These are phyloP conservation scores for Davidsoniella virescens DNA, from an alignment of 2,329 filamentous ascomycete genomes.

Conservation along the genomic window DNA sequence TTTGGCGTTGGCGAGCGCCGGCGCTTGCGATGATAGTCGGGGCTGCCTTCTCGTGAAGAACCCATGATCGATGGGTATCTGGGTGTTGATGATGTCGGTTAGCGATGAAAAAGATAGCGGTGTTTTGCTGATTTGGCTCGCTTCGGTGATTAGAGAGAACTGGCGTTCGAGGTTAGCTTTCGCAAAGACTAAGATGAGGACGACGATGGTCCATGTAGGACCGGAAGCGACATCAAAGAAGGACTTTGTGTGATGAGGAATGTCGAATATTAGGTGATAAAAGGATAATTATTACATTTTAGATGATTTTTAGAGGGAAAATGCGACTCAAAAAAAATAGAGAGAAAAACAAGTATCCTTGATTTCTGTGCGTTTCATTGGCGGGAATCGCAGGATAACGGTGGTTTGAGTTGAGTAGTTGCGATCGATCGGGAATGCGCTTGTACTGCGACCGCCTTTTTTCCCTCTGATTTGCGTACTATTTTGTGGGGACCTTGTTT, in stretches of 20 bases:
- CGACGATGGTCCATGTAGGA: not conserved
- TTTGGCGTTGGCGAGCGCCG: slow-evolving; percentile 23
- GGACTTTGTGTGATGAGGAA: no score
- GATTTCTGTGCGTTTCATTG: no score
- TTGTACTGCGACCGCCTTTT: no score
- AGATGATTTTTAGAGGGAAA: not conserved
- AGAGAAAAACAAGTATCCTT: not conserved
- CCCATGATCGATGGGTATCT: not conserved
- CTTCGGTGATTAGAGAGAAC: no score
- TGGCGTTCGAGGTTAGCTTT: no score
- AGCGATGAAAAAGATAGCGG: not conserved
- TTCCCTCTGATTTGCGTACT: no score
- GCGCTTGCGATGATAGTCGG: slow-evolving; percentile 17
- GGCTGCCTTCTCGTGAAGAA: not conserved
- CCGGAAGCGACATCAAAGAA: not conserved
- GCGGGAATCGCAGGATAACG: no score
- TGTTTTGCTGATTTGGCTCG: no score
- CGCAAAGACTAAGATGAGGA: no score
- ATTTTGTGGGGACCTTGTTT: slow-evolving; percentile 1
- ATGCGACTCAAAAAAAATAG: not conserved
- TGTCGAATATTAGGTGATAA: no score
- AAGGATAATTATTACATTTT: slow-evolving; percentile 1
- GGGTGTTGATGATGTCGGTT: not conserved
- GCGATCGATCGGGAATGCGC: no score
- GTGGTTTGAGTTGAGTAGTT: not conserved